These are phyloP conservation scores for Neocatenulostroma microsporum DNA, from an alignment of 2,329 filamentous ascomycete species.

Conservation along the genomic window DNA sequence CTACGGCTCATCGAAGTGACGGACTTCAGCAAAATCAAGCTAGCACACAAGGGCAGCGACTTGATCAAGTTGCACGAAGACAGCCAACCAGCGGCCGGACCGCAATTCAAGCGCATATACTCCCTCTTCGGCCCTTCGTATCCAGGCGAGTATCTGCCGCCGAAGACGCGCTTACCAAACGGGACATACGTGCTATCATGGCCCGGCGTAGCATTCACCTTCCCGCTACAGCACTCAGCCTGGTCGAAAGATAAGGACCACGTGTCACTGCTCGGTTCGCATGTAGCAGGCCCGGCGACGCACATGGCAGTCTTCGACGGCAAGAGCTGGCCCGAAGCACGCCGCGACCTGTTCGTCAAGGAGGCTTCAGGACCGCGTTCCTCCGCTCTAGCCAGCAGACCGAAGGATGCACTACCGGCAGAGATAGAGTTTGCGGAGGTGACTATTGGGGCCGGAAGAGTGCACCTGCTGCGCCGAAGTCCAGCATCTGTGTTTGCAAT, in stretches of 20 bases:
- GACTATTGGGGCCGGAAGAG: conserved; percentile 60
- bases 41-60: conserved; percentile 75
- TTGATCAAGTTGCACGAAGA: conserved; percentile 52
- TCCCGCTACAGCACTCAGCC: conserved; percentile 64
- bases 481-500: conserved; percentile 62
- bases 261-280: conserved; percentile 74
- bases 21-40: conserved; percentile 77
- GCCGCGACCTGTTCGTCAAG: conserved; percentile 68
- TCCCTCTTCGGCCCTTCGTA: conserved; percentile 93
- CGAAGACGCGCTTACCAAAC: conserved; percentile 45
- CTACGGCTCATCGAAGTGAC: conserved; percentile 83
- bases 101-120: conserved; percentile 51
- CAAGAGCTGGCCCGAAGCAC: conserved; percentile 79
- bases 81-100: conserved; percentile 11
- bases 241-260: conserved; percentile 75
- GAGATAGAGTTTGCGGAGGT: conserved; percentile 77
- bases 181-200: conserved; percentile 90
- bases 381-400: conserved; percentile 59
- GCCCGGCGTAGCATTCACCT: conserved; percentile 88
- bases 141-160: conserved; percentile 79
- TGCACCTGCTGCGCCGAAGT: conserved; percentile 70
- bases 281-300: conserved; percentile 65
- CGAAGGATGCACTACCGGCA: conserved; percentile 73
- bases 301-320: conserved; percentile 90
- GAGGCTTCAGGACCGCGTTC: conserved; percentile 66